phyloP scores from a whole-genome alignment of 2,329 filamentous ascomycete genomes.

The Alternaria angustiovoidea region DNA sequence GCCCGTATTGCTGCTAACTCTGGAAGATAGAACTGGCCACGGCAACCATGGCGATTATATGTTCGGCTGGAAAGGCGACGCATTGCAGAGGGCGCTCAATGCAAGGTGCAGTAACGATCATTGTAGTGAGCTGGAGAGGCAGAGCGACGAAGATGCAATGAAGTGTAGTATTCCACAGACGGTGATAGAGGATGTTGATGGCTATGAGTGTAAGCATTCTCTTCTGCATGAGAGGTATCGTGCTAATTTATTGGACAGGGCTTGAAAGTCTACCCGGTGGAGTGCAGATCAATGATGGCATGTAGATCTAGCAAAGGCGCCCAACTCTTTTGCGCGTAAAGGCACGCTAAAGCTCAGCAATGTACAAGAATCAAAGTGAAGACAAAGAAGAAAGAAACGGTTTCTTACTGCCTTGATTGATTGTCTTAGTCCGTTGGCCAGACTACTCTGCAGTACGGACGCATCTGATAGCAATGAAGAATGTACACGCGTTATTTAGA shows the following conservation, averaged over 20 bases:
- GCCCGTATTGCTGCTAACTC: not conserved
- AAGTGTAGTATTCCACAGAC: slow-evolving; percentile 39
- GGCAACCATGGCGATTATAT: slow-evolving; percentile 38
- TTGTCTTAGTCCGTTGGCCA: no score
- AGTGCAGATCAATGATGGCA: slow-evolving; percentile 31
- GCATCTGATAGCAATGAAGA: no score
- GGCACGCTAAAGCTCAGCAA: no score
- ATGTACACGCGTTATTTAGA: rapidly evolving
- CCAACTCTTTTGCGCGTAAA: no score
- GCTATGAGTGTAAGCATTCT: slow-evolving; percentile 4
- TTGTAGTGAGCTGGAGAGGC: slow-evolving; percentile 37
- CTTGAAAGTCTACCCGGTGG: slow-evolving; percentile 30
- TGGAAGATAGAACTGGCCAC: slow-evolving; percentile 34
- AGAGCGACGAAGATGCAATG: slow-evolving; percentile 41
- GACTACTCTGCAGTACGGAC: no score
- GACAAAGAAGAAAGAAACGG: no score
- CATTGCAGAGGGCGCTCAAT: slow-evolving; percentile 39
- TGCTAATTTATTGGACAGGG: slow-evolving; percentile 17
- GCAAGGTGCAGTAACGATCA: slow-evolving; percentile 38
- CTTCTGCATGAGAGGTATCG: not conserved
- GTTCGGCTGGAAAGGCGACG: slow-evolving; percentile 42
- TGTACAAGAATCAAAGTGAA: no score
- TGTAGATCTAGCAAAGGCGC: not conserved
- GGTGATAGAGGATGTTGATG: slow-evolving; percentile 36
- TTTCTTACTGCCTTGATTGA: no score